These are phyloP conservation scores for Colletotrichum tanaceti DNA, from an alignment of 2,329 filamentous ascomycete species.

Conservation along the genomic window DNA sequence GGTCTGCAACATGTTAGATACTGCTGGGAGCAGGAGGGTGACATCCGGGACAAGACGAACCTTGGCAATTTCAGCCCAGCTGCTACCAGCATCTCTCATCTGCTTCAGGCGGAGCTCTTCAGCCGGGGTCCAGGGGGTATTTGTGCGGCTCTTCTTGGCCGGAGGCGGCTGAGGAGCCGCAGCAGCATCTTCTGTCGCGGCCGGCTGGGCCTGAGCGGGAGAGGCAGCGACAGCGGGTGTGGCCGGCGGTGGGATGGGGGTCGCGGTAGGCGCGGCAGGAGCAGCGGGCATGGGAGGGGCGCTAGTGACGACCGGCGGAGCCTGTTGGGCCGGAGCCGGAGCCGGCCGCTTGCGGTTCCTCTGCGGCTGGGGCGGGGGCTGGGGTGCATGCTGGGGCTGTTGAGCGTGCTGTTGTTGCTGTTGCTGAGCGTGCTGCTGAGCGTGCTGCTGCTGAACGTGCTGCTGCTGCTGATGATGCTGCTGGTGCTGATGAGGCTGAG, in stretches of 20 bases:
- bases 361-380: conserved; percentile 50
- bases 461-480: conserved; percentile 51
- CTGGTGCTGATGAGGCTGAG: conserved; percentile 45
- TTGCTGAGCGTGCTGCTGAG: conserved; percentile 47
- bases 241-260: conserved; percentile 50
- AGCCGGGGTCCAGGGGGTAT: conserved; percentile 96
- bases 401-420: conserved; percentile 46
- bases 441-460: conserved; percentile 43
- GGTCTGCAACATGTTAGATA: conserved; percentile 64
- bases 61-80: conserved; percentile 99
- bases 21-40: neutral
- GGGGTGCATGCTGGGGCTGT: conserved; percentile 47
- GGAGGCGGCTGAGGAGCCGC: conserved; percentile 61
- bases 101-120: conserved; percentile 93
- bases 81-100: conserved; percentile 92
- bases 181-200: conserved; percentile 48
- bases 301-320: conserved; percentile 48
- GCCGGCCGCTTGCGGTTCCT: conserved; percentile 46
- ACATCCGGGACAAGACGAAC: conserved; percentile 58
- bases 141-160: conserved; percentile 94
- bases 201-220: conserved; percentile 48
- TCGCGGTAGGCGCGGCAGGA: conserved; percentile 50
- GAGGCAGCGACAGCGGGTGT: conserved; percentile 48
- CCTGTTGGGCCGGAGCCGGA: conserved; percentile 53
- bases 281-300: conserved; percentile 44